Base-by-base conservation (phyloP, 495 filamentous ascomycete genomes). In the Lasiosphaeriaceae sp. region DNA sequence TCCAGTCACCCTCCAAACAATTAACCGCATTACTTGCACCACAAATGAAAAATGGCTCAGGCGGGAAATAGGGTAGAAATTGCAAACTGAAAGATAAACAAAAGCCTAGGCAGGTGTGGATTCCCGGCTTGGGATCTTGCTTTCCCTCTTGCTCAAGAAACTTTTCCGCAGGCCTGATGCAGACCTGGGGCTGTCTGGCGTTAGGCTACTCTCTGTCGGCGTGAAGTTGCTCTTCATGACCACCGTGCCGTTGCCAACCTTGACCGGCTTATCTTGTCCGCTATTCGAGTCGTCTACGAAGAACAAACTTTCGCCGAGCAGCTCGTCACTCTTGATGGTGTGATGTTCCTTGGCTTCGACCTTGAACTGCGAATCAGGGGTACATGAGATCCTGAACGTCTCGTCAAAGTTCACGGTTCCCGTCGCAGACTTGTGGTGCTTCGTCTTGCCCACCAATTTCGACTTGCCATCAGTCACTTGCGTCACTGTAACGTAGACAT, bases 361-460 rank as follows among this genome's bases (percentile, higher is more conserved):
- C 69, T 89, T 86, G 76, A 96, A 97, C 68, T 89, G 85, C 41
- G 89, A 82, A 65, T 96, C 94, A 5, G 93, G 85, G 7, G 86
- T 83, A 64, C 89, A 92, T 35, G 79, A 76, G 48, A 91, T 81
- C 56, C 83, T 87, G 78, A 92, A 92, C 20, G 80, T 84, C 70
- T 96, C 92, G 58, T 89, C 86, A 63, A 84, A 96, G n/a, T 71
- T 73, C 4, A 87, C 78, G 0, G 77, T 71, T 14, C 86, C 85
- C 19, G 69, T 74, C 22, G 80, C 70, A 11, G 82, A 77, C 71
- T 96, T 96, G 63, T 79, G 77, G 59, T 85, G 81, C 70, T 96
- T 96, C 17, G 88, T 93, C 75, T 97, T 97, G 74, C 89, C 83
- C 54, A 96, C 79, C 45, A 87, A 81, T 73, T 93, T 96, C 11